phyloP scores from a whole-genome alignment of 768 basidiomycete genomes.

The Tubosaeta sp. region DNA sequence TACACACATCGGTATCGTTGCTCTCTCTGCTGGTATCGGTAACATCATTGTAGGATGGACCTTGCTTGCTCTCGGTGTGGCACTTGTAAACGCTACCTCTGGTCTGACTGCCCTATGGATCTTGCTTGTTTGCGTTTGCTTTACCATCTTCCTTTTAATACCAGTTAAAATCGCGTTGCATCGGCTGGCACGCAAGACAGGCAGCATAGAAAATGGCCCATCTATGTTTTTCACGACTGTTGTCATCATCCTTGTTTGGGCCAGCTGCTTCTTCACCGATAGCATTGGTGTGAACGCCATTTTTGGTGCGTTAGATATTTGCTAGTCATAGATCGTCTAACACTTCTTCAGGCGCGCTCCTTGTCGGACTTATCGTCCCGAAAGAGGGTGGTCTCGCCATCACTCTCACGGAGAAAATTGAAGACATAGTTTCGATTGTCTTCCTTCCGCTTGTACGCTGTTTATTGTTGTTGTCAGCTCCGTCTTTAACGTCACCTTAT shows the following conservation, averaged over 20 bases:
- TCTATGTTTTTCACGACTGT: slow-evolving; percentile 86
- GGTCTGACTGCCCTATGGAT: slow-evolving; percentile 85
- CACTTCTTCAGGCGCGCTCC: slow-evolving; percentile 60
- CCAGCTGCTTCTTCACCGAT: slow-evolving; percentile 89
- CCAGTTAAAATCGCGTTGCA: slow-evolving; percentile 55
- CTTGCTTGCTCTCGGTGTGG: slow-evolving; percentile 84
- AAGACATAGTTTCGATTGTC: slow-evolving; percentile 88
- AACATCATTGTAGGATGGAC: slow-evolving; percentile 87
- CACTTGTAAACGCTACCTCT: slow-evolving; percentile 82
- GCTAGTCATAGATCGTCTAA: neutral
- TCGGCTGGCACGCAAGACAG: slow-evolving; percentile 74
- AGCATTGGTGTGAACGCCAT: slow-evolving; percentile 89
- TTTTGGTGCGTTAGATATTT: slow-evolving; percentile 51
- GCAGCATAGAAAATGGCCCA: slow-evolving; percentile 77
- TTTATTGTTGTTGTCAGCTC: neutral
- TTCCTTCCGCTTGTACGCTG: slow-evolving; percentile 72
- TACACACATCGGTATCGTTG: slow-evolving; percentile 88
- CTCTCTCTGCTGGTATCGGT: slow-evolving; percentile 89
- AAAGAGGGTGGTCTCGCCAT: slow-evolving; percentile 85
- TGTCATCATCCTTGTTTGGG: slow-evolving; percentile 78
- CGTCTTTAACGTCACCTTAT: neutral
- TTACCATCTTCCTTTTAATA: slow-evolving; percentile 65
- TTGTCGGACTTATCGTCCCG: slow-evolving; percentile 79
- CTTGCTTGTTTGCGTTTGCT: slow-evolving; percentile 72
- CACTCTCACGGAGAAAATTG: slow-evolving; percentile 88